Evolutionary conservation across 345 rosid genomes (phyloP).

Genomic region (Lagerstroemia speciosa): DNA sequence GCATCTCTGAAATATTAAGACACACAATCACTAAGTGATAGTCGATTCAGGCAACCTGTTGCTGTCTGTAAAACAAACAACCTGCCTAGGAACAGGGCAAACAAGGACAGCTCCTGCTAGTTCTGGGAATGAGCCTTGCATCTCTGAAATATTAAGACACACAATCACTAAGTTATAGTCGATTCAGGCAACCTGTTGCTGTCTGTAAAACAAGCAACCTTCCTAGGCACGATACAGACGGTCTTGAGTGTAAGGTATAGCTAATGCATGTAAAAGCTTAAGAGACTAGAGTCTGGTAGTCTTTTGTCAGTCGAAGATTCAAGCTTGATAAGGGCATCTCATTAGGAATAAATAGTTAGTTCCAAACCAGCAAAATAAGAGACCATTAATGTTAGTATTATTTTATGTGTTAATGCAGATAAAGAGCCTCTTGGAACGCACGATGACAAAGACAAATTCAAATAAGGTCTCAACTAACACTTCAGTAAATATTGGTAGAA

Average conservation of each 20-base stretch:
- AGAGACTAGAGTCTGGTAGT: no score
- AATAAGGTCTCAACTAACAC: background rate
- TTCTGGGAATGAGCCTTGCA: constrained; percentile 36
- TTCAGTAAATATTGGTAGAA: background rate
- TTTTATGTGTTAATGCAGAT: background rate
- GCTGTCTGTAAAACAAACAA: no score
- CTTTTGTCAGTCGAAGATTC: background rate
- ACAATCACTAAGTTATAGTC: no score
- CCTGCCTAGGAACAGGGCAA: constrained; percentile 92
- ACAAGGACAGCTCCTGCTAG: constrained; percentile 60
- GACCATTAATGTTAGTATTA: background rate
- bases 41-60: no score
- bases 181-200: no score
- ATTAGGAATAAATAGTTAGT: background rate
- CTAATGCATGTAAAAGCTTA: background rate
- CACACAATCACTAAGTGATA: no score
- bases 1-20: constrained; percentile 18
- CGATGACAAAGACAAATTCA: background rate
- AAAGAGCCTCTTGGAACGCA: background rate
- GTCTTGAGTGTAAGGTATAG: background rate
- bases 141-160: constrained; percentile 16
- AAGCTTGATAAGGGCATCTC: background rate
- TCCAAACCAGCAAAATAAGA: background rate
- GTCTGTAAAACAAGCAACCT: no score
- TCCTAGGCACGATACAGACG: no score